Evolutionary conservation across 805 yeast species (phyloP).

Genomic region (Peterozyma xylosa): DNA sequence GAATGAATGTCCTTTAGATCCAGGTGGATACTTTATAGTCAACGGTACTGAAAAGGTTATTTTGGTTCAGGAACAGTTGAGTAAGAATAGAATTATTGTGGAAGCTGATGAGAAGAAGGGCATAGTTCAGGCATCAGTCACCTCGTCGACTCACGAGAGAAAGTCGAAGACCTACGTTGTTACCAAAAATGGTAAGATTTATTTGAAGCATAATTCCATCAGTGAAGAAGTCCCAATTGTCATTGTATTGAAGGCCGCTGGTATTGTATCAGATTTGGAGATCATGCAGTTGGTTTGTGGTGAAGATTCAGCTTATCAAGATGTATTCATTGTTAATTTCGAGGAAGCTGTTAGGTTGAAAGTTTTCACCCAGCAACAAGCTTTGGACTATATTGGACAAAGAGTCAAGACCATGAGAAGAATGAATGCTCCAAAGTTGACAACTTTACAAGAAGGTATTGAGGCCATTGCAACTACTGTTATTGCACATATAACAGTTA

Average conservation of each 20-base stretch:
- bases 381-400: conserved; percentile 83
- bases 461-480: conserved; percentile 95
- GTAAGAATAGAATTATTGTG: conserved; percentile 94
- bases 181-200: conserved; percentile 83
- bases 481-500: conserved; percentile 88
- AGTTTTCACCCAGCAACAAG: conserved; percentile 88
- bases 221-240: conserved; percentile 95
- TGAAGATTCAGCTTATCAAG: conserved; percentile 79
- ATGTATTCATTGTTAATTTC: conserved; percentile 83
- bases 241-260: conserved; percentile 88
- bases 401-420: conserved; percentile 91
- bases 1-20: conserved; percentile 95
- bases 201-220: conserved; percentile 90
- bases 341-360: conserved; percentile 88
- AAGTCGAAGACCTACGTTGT: conserved; percentile 95
- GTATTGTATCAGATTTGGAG: conserved; percentile 85
- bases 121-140: conserved; percentile 94
- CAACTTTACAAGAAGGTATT: conserved; percentile 86
- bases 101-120: conserved; percentile 95
- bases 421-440: conserved; percentile 70
- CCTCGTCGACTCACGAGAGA: conserved; percentile 96
- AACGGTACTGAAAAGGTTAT: conserved; percentile 98
- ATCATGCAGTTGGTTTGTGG: conserved; percentile 94
- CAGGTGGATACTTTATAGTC: conserved; percentile 97
- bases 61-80: conserved; percentile 91